A percentile compares a stretch with the other conserved stretches of the same genome.
Conservation (phyloP, 139 green algal genomes). For the Bryopsis sp. region DNA sequence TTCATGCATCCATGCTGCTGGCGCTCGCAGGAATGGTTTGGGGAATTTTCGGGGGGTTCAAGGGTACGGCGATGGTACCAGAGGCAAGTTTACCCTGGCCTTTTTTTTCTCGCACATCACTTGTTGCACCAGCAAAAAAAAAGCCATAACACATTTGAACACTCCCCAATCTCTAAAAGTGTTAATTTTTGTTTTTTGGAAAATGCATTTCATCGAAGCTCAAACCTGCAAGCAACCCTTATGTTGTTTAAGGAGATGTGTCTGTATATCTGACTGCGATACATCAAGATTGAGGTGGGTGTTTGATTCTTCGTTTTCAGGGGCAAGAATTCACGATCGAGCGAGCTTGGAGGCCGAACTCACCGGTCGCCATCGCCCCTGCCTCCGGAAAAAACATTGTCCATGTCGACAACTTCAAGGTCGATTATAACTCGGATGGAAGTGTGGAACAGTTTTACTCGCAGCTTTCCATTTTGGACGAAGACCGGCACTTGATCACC, state of each 20-base stretch:
- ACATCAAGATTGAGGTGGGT: too few relatives aligned
- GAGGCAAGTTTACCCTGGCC: too few relatives aligned
- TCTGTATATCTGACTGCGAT: too few relatives aligned
- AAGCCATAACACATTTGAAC: too few relatives aligned
- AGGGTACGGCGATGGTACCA: slow-evolving; percentile 66
- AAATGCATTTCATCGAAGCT: too few relatives aligned
- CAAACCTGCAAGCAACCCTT: too few relatives aligned
- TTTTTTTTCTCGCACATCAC: too few relatives aligned
- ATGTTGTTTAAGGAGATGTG: too few relatives aligned
- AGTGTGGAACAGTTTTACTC: slow-evolving; percentile 85
- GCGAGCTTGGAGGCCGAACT: slow-evolving; percentile 24
- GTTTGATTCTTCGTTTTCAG: slow-evolving; percentile 18
- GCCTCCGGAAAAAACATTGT: slow-evolving; percentile 39
- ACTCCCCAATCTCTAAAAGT: neutral
- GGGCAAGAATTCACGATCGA: slow-evolving; percentile 38
- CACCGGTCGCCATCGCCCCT: slow-evolving; percentile 24
- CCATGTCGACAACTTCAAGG: slow-evolving; percentile 81
- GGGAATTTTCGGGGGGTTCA: slow-evolving; percentile 65
- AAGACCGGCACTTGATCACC: slow-evolving; percentile 30
- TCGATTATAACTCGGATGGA: slow-evolving; percentile 86
- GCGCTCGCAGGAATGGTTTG: slow-evolving; percentile 66
- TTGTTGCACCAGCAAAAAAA: too few relatives aligned
- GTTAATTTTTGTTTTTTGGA: neutral
- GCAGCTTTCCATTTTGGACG: slow-evolving; percentile 58
- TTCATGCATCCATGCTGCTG: slow-evolving; percentile 86